Evolutionary conservation across 805 yeast species (phyloP), one percentile per base, ranked within the genome.

Genomic region (Ogataea henricii): DNA sequence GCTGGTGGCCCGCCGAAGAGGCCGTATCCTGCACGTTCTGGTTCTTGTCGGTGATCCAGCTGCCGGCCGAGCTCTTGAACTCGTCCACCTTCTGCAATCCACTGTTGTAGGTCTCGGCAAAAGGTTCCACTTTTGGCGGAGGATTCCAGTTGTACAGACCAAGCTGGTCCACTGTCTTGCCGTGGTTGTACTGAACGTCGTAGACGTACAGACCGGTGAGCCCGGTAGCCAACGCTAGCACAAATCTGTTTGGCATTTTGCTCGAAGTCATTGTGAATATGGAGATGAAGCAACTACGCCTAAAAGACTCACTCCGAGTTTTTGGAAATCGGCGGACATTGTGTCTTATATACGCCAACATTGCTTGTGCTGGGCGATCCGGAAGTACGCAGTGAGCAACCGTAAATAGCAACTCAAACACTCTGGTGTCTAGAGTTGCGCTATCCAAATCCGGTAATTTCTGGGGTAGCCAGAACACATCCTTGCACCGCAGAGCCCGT

Each of bases 131-230:
- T 38, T 34, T 47, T 12, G 59, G 53, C n/a, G 55, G 46, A 14
- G 62, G 61, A 26, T 58, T 59, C 63, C 63, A 62, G 29, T 62
- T 62, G 57, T 58, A 59, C 18, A 62, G 44, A 1, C 66, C 66
- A 13, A 58, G 22, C 25, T 56, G 54, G 18, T 60, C 63, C 18
- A 54, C 45, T 32, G 49, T 58, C 34, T 48, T 52, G 14, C 67
- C 65, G 18, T 61, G 57, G 36, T 63, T 56, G 43, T 27, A 44
- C 32, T 63, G 63, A 18, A 59, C 64, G 51, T 63, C 64, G 27
- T 60, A 55, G 32, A 62, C 48, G 45, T 62, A 63, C 5, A 55
- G 42, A 30, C 66, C 64, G 8, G 66, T 58, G 6, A 59, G 54
- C 20, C 65, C 65, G 10, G 65, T 56, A 13, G 60, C 62, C 23